These are phyloP conservation scores for Vanrija sp. DNA, from an alignment of 1,284 basidiomycete species.

Conservation along the genomic window DNA sequence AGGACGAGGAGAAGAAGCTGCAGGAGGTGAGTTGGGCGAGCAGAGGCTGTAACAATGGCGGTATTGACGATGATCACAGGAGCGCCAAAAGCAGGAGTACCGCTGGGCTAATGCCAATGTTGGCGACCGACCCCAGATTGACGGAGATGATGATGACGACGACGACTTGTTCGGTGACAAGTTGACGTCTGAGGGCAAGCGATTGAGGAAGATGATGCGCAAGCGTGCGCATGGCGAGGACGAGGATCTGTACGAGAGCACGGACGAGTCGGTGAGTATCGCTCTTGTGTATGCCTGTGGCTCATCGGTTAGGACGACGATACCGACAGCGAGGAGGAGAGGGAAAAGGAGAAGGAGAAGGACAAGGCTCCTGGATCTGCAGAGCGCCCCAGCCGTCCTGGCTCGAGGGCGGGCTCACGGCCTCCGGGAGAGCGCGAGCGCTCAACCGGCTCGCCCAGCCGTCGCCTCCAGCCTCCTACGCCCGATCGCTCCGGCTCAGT, in stretches of 20 bases:
- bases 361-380: slow-evolving; percentile 18
- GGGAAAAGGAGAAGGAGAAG: slow-evolving; percentile 26
- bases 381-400: slow-evolving; percentile 4
- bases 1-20: slow-evolving; percentile 41
- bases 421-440: slow-evolving; percentile 17
- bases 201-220: slow-evolving; percentile 33
- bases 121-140: slow-evolving; percentile 42
- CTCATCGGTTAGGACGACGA: slow-evolving; percentile 13
- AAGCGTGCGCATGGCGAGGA: slow-evolving; percentile 22
- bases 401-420: slow-evolving; percentile 30
- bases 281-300: too few species aligned
- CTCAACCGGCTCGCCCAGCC: slow-evolving; percentile 18
- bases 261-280: slow-evolving; percentile 4
- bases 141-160: slow-evolving; percentile 24
- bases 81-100: slow-evolving; percentile 40
- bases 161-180: slow-evolving; percentile 36
- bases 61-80: slow-evolving; percentile 12
- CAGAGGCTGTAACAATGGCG: too few species aligned
- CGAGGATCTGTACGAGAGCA: slow-evolving; percentile 12
- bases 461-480: slow-evolving; percentile 16
- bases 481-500: slow-evolving; percentile 32
- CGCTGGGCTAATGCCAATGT: slow-evolving; percentile 41
- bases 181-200: slow-evolving; percentile 36
- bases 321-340: slow-evolving; percentile 17
- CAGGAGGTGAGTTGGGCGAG: slow-evolving; percentile 26